Percentiles rank a stretch among this genome's conserved stretches.
phyloP scores from a whole-genome alignment of 352 stramenopile species.

The Vaucheria bursata region DNA sequence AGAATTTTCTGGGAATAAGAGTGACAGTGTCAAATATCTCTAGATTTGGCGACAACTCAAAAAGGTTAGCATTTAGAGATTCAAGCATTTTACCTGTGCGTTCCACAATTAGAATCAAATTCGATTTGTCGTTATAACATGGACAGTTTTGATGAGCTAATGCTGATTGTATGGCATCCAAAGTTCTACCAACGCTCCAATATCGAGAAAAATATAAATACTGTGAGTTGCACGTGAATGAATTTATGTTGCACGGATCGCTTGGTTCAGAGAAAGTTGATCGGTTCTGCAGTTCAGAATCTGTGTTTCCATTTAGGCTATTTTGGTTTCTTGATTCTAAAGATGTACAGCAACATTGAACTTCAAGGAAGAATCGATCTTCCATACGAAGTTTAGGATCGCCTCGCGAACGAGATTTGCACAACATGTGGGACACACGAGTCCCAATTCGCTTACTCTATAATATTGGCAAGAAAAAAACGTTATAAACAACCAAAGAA shows the following conservation, averaged over 20 bases:
- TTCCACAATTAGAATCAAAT: background rate
- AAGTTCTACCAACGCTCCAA: constrained; percentile 21
- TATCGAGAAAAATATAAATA: constrained; percentile 41
- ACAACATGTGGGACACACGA: constrained; percentile 39
- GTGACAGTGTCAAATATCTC: constrained; percentile 3
- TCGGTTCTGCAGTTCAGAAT: background rate
- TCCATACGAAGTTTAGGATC: constrained; percentile 38
- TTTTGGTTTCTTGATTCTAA: background rate
- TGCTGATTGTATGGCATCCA: constrained; percentile 27
- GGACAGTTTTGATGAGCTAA: background rate
- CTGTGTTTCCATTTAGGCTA: background rate
- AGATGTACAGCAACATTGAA: constrained; percentile 42
- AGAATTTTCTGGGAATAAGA: background rate
- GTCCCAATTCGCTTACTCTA: constrained; percentile 25
- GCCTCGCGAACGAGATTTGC: constrained; percentile 31
- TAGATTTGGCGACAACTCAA: background rate
- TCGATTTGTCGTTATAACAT: background rate
- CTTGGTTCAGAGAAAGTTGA: background rate
- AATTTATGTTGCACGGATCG: background rate
- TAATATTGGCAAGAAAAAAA: too few relatives aligned
- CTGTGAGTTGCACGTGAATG: too few relatives aligned
- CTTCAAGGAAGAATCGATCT: constrained; percentile 45
- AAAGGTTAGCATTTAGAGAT: background rate
- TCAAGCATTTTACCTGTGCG: background rate
- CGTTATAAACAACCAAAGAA: too few relatives aligned